Base-by-base conservation (phyloP, 1,284 basidiomycete genomes). In the Trichosporon coremiiforme region DNA sequence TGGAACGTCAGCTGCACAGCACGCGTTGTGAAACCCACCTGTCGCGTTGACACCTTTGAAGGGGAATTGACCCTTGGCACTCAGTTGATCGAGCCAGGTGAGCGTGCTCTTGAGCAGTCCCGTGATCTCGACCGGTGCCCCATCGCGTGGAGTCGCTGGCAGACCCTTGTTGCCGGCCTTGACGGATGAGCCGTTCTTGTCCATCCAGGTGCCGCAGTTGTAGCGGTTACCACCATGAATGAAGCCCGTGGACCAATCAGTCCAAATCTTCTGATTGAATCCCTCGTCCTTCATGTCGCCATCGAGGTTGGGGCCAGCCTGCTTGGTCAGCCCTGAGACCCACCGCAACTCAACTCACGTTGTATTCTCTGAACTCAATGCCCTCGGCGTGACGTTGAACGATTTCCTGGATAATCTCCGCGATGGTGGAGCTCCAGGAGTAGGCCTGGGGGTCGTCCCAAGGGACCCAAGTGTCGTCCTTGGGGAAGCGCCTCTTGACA, bases 321-420 rank as follows among this genome's bases (percentile, higher is more conserved):
- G 62, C 12, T 36, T 4, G 25, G 62, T 76, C 60, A 75, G 71
- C 66, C 29, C 57, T 63, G 35, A 60, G 5, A 38, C n/a, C 25
- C 13, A 3, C 6, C 35, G 12, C 4, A 13, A 12, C 8, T 8
- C 0, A 1, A 78, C 79, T 70, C 73, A 80, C 81, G 64, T 98
- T 97, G 85, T 98, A 88, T 84, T 99, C 96, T 68, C 95, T 88
- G 86, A 99, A 98, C 75, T 90, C 89, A 77, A 98, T 98, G 10
- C 96, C 96, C 65, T 88, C 85, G 2, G 93, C 95, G 77, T 99
- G 97, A 0, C 94, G 89, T 83, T 99, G 95, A 20, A 99, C 84
- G 68, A 99, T 92, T 83, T 99, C 97, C 82, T 98, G 96, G 53
- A 98, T 90, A 72, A 98, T 88, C 82, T 98, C 95, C 7, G 94